phyloP scores from a whole-genome alignment of 1,284 basidiomycete genomes.

The Violaceomyces palustris region DNA sequence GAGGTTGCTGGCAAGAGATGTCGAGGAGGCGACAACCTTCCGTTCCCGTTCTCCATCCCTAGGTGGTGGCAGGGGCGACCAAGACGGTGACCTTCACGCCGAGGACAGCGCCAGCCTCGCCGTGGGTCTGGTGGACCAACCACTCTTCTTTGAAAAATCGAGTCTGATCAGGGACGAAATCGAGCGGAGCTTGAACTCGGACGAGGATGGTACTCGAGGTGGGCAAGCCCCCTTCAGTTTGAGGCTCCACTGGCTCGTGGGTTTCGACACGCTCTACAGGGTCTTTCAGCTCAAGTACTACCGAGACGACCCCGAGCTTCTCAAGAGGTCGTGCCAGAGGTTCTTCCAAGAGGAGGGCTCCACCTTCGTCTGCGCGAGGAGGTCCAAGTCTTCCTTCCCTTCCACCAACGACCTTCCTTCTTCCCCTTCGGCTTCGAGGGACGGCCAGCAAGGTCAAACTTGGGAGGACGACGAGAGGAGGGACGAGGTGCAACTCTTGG shows the following conservation, averaged over 20 bases:
- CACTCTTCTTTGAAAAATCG: constrained; percentile 83
- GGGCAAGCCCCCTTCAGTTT: neutral
- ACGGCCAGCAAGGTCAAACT: neutral
- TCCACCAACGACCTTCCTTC: neutral
- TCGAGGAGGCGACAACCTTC: too few species aligned
- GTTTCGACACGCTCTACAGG: constrained; percentile 81
- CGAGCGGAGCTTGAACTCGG: neutral
- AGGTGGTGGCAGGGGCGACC: too few species aligned
- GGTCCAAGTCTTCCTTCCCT: constrained; percentile 18
- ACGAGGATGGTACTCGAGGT: neutral
- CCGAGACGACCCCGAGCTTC: constrained; percentile 56
- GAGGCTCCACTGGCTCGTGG: constrained; percentile 66
- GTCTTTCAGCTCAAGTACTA: constrained; percentile 80
- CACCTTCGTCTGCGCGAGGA: constrained; percentile 58
- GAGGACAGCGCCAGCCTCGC: constrained; percentile 60
- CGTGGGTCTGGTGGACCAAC: constrained; percentile 76
- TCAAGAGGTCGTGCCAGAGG: constrained; percentile 60
- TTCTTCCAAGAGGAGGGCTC: constrained; percentile 64
- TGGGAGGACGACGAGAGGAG: constrained; percentile 2
- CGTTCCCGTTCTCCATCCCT: too few species aligned
- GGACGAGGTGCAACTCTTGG: constrained; percentile 18
- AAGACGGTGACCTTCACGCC: neutral
- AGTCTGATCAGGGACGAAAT: constrained; percentile 59
- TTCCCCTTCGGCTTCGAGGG: constrained; percentile 1
- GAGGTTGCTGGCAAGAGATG: constrained; percentile 41